Base-by-base conservation (phyloP, 129 eudicot species). In the Deinandra increscens region DNA sequence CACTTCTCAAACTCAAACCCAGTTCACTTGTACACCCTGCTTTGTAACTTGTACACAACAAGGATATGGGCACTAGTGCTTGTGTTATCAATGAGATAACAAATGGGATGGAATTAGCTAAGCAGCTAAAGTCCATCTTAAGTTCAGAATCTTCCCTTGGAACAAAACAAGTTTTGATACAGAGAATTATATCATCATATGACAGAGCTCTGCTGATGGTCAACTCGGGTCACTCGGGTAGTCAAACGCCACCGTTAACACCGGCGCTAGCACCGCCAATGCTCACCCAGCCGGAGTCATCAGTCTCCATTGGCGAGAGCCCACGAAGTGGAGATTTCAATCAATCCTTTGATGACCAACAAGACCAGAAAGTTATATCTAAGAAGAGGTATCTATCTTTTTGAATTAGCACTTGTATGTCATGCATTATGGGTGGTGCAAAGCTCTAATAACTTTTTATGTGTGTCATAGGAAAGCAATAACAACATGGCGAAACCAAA, bases 71-170 rank as follows among this genome's bases (percentile, higher is more conserved):
- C 72, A 69, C 72, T 63, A 73, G 64, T 14, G 78, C 42, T 45
- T 66, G 82, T 72, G 81, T 91, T 60, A 71, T 82, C 79, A 83
- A 74, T 71, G 97, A 91, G 73, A 76, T 91, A 0, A 72, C 79
- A 42, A 88, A 86, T 48, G 97, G 97, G 33, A 80, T 85, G 93
- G 88, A 91, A 65, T 75, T 84, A 42, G 85, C 93, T 26, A 85
- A 72, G 70, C 88, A 91, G 79, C 88, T 91, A 1, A 83, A 80
- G 66, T 69, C 81, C 83, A 84, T 86, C 36, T 15, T 91, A 75
- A 65, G 74, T 51, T 76, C 86, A 38, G 66, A 83, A 4, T 69
- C 78, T 41, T 74, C 83, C 0, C 55, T 67, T 14, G 84, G 78
- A 68, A 74, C 80, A 6, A 76, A 70, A 50, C 88, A 87, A 37